These are phyloP conservation scores for Tulasnella sp. DNA, from an alignment of 768 basidiomycete genomes.

Conservation along the genomic window DNA sequence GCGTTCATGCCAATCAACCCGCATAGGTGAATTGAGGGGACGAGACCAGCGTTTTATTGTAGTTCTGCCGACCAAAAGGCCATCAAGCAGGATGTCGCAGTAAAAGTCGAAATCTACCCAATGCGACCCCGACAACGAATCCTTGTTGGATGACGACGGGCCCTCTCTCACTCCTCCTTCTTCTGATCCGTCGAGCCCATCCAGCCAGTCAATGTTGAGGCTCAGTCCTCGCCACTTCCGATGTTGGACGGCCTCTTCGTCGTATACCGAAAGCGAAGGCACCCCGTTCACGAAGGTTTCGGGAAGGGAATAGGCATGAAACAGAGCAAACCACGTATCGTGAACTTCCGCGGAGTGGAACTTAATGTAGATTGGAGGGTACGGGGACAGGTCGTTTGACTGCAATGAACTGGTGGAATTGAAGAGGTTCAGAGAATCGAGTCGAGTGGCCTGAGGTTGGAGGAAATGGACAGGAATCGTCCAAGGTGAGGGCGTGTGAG, in stretches of 20 bases:
- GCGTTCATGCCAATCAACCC: conserved; percentile 79
- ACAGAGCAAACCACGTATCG: conserved; percentile 76
- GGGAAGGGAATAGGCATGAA: conserved; percentile 64
- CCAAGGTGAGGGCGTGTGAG: conserved; percentile 3
- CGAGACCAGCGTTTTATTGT: conserved; percentile 58
- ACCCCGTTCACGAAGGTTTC: conserved; percentile 47
- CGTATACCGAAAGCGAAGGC: conserved; percentile 77
- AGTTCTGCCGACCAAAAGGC: conserved; percentile 76
- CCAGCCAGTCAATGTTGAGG: conserved; percentile 19
- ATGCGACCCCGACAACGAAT: conserved; percentile 46
- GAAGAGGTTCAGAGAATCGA: conserved; percentile 48
- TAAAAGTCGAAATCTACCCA: conserved; percentile 69
- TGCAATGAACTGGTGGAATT: conserved; percentile 53
- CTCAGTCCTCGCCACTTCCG: conserved; percentile 62
- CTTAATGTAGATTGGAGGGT: conserved; percentile 74
- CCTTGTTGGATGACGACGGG: conserved; percentile 16
- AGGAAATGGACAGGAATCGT: neutral
- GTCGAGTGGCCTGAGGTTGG: conserved; percentile 6
- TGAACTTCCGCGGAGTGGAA: conserved; percentile 66
- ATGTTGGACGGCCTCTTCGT: conserved; percentile 68
- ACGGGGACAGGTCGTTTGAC: conserved; percentile 34
- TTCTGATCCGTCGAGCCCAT: neutral
- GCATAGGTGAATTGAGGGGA: neutral
- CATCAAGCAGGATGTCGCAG: conserved; percentile 66
- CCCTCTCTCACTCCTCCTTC: conserved; percentile 24